Conservation (phyloP, 495 filamentous ascomycete species). For the Aspergillus heteromorphus region DNA sequence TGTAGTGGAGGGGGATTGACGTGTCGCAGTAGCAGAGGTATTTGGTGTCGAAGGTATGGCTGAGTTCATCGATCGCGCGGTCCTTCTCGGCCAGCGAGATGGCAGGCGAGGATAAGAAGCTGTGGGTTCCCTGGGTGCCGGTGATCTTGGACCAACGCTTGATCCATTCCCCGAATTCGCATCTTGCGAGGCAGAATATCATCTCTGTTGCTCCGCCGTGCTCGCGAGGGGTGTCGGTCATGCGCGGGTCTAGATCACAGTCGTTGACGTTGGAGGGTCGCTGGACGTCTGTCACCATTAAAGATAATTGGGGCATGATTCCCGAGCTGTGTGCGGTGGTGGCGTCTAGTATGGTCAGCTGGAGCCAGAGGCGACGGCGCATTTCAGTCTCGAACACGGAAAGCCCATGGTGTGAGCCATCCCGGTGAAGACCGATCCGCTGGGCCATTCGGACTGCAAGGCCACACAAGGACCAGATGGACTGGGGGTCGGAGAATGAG, state of each 20-base stretch:
- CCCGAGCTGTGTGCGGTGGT: constrained; percentile 32
- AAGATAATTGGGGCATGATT: constrained; percentile 16
- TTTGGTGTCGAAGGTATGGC: constrained; percentile 32
- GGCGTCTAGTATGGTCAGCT: constrained; percentile 29
- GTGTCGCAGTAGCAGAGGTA: constrained; percentile 54
- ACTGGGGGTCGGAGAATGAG: constrained; percentile 31
- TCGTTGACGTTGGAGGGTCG: constrained; percentile 53
- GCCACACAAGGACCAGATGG: constrained; percentile 40
- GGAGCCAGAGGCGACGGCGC: constrained; percentile 39
- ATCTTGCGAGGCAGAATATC: constrained; percentile 56
- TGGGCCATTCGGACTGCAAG: constrained; percentile 38
- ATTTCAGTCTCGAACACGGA: constrained; percentile 42
- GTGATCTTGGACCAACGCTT: constrained; percentile 24
- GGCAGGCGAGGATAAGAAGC: constrained; percentile 20
- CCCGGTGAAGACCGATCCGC: constrained; percentile 42
- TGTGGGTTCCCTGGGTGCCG: constrained; percentile 29
- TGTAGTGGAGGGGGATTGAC: constrained; percentile 55
- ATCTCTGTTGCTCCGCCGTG: constrained; percentile 60
- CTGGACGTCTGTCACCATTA: constrained; percentile 21
- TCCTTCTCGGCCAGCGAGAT: constrained; percentile 47
- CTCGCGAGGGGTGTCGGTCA: constrained; percentile 47
- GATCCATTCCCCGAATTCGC: constrained; percentile 38
- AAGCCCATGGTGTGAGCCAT: constrained; percentile 30
- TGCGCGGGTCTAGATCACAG: constrained; percentile 52
- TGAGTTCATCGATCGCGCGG: constrained; percentile 32